A percentile compares a stretch with the other conserved stretches of the same genome.
Evolutionary conservation across 179 eudicot genomes (phyloP).

Genomic region (Silene coronaria): DNA sequence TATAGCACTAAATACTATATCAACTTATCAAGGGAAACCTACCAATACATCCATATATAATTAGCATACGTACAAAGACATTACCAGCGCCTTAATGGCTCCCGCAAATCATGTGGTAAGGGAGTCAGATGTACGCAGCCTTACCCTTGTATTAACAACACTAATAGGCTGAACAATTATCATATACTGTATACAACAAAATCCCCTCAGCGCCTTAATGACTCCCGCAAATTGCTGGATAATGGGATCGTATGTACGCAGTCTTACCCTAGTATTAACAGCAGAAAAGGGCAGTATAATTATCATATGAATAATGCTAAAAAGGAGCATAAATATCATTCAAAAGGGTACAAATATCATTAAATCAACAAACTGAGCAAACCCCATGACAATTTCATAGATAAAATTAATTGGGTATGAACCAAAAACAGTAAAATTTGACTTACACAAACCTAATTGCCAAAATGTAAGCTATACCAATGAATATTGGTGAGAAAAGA

Average conservation of each 20-base stretch:
- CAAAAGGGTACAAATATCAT: not conserved
- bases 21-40: not conserved
- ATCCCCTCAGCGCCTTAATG: too few species aligned
- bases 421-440: not conserved
- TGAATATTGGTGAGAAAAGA: not conserved
- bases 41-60: not conserved
- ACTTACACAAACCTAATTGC: not conserved
- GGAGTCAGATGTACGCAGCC: too few species aligned
- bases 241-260: too few species aligned
- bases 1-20: not conserved
- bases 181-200: too few species aligned
- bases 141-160: too few species aligned
- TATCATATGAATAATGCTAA: not conserved
- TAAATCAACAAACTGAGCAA: conserved; percentile 5
- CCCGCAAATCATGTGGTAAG: too few species aligned
- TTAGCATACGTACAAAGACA: too few species aligned
- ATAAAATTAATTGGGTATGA: not conserved
- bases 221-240: too few species aligned
- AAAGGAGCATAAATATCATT: not conserved
- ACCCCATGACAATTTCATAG: not conserved
- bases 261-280: too few species aligned
- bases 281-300: not conserved
- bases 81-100: too few species aligned
- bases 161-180: too few species aligned
- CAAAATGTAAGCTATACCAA: not conserved